phyloP scores from a whole-genome alignment of 2,329 filamentous ascomycete species.

The Fusarium buharicum region DNA sequence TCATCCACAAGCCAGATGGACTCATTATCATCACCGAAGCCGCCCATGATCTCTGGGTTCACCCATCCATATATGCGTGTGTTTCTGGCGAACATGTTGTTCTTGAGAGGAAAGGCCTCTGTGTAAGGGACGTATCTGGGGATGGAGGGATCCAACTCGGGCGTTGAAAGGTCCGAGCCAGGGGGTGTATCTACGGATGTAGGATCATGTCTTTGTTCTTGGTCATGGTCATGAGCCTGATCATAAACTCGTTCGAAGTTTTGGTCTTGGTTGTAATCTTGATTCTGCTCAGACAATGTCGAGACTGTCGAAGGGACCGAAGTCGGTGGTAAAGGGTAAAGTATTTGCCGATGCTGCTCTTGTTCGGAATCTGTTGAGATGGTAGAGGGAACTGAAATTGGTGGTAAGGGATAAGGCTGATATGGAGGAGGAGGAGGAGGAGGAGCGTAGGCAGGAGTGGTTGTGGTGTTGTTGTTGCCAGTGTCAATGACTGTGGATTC shows the following conservation, averaged over 20 bases:
- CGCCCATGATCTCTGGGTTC: slow-evolving; percentile 47
- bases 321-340: slow-evolving; percentile 1
- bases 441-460: too few relatives aligned
- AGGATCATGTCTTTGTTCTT: background rate
- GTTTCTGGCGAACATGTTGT: slow-evolving; percentile 44
- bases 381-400: slow-evolving; percentile 7
- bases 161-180: slow-evolving; percentile 1
- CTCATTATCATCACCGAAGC: slow-evolving; percentile 48
- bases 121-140: slow-evolving; percentile 40
- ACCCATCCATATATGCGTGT: slow-evolving; percentile 46
- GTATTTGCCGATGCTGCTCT: background rate
- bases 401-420: slow-evolving; percentile 7
- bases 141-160: slow-evolving; percentile 12
- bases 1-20: slow-evolving; percentile 48
- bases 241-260: too few relatives aligned
- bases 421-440: background rate
- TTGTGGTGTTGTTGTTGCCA: background rate
- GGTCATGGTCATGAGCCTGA: background rate
- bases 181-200: background rate
- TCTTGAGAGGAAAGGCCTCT: slow-evolving; percentile 41
- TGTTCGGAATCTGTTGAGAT: slow-evolving; percentile 2
- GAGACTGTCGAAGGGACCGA: slow-evolving; percentile 13
- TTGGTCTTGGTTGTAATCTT: background rate
- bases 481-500: background rate
- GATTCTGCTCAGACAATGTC: slow-evolving; percentile 1